Evolutionary conservation across 495 filamentous ascomycete genomes (phyloP).

Genomic region (Lentithecium fluviatile): DNA sequence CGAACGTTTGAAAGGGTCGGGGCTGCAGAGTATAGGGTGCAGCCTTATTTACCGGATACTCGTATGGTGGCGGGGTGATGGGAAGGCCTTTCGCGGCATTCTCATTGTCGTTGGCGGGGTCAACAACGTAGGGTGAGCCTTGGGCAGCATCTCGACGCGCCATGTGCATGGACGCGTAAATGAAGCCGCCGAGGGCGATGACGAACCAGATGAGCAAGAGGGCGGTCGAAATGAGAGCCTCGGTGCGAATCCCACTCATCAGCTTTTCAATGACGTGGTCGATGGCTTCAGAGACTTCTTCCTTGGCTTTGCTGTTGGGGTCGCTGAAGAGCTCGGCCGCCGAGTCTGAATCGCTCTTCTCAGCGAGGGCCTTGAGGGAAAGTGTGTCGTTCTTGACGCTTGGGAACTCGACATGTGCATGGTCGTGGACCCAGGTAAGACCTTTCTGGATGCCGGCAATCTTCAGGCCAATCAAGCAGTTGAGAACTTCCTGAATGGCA

Average conservation of each 20-base stretch:
- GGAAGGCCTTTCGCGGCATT: constrained; percentile 9
- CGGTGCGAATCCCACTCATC: constrained; percentile 61
- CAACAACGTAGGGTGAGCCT: constrained; percentile 37
- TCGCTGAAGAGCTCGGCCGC: constrained; percentile 73
- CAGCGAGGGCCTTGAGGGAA: constrained; percentile 70
- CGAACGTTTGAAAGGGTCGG: constrained; percentile 39
- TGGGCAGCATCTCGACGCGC: constrained; percentile 52
- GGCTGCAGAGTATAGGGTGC: constrained; percentile 40
- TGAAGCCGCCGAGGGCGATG: constrained; percentile 68
- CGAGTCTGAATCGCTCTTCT: constrained; percentile 51
- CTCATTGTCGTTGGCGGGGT: constrained; percentile 20
- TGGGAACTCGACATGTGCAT: constrained; percentile 83
- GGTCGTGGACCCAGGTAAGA: constrained; percentile 82
- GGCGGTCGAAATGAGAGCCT: constrained; percentile 71
- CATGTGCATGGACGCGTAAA: constrained; percentile 60
- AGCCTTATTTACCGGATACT: constrained; percentile 36
- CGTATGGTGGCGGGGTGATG: constrained; percentile 36
- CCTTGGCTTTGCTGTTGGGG: constrained; percentile 63
- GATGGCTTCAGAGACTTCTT: constrained; percentile 79
- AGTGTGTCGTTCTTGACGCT: constrained; percentile 76
- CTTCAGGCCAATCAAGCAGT: constrained; percentile 47
- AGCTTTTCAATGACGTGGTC: constrained; percentile 62
- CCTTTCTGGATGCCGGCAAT: constrained; percentile 66
- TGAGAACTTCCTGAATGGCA: constrained; percentile 65
- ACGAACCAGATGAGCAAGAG: constrained; percentile 74